These are phyloP conservation scores for Themeda triandra DNA, from an alignment of 176 grass and related monocot genomes.

Conservation along the genomic window DNA sequence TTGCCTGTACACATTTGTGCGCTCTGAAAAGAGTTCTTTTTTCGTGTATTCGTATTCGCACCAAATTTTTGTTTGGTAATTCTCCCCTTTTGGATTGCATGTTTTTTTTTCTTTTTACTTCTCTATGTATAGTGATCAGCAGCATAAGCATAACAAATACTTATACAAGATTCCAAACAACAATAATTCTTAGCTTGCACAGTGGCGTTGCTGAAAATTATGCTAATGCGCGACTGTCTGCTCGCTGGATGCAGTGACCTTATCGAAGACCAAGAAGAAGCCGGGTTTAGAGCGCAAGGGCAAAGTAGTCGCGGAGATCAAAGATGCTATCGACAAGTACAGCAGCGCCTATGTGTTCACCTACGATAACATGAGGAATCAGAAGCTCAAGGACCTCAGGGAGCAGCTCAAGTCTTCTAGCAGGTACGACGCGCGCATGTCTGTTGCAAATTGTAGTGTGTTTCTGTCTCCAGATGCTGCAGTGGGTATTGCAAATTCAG, in stretches of 20 bases:
- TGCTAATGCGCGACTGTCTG: background rate
- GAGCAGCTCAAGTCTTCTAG: constrained; percentile 70
- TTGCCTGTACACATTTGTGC: too few species aligned
- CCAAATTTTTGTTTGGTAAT: too few species aligned
- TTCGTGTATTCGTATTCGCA: too few species aligned
- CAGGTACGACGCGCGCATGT: constrained; percentile 43
- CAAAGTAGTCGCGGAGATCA: constrained; percentile 63
- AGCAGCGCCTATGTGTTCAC: constrained; percentile 71
- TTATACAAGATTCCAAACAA: too few species aligned
- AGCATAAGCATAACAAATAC: too few species aligned
- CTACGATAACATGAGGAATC: constrained; percentile 91
- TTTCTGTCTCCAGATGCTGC: background rate
- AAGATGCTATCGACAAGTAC: constrained; percentile 53
- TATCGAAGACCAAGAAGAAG: constrained; percentile 84
- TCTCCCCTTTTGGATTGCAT: too few species aligned
- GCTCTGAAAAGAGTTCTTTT: too few species aligned
- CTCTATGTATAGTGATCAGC: too few species aligned
- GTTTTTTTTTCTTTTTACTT: too few species aligned
- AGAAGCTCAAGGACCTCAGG: constrained; percentile 80
- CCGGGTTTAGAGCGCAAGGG: constrained; percentile 67
- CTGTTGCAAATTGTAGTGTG: background rate
- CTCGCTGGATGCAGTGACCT: constrained; percentile 43
- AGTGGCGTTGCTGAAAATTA: background rate
- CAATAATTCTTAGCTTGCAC: too few species aligned
- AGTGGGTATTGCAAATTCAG: background rate